Conservation (phyloP, 192 early-diverging fungal genomes). For the Podochytrium sp. region DNA sequence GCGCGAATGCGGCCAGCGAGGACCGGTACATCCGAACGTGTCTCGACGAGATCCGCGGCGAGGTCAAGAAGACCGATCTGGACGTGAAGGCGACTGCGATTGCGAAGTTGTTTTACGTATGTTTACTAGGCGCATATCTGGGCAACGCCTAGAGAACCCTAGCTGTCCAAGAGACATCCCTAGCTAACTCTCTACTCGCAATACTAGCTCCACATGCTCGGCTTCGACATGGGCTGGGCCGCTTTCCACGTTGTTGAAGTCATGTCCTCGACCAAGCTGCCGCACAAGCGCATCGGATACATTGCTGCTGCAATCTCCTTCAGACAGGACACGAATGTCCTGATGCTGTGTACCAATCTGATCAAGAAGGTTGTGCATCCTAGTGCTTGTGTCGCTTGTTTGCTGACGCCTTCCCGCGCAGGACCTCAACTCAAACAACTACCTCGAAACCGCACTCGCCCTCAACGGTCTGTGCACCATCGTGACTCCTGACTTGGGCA, state of each 20-base stretch:
- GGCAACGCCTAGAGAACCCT: background rate
- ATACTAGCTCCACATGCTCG: conserved; percentile 89
- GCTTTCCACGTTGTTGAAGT: conserved; percentile 96
- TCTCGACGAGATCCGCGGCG: conserved; percentile 88
- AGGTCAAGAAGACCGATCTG: conserved; percentile 83
- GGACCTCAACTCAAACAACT: conserved; percentile 85
- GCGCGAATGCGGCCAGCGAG: conserved; percentile 63
- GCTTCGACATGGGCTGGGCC: conserved; percentile 97
- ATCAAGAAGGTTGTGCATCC: conserved; percentile 81
- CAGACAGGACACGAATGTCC: conserved; percentile 89
- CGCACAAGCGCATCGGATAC: conserved; percentile 90
- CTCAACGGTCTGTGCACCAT: conserved; percentile 91
- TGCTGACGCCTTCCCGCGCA: conserved; percentile 32
- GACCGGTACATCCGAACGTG: conserved; percentile 82
- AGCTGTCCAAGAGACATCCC: background rate
- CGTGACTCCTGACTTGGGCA: conserved; percentile 87
- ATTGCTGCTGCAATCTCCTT: conserved; percentile 89
- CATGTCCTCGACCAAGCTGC: conserved; percentile 87
- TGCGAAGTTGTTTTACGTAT: conserved; percentile 71
- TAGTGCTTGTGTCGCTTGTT: background rate
- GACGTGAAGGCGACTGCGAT: conserved; percentile 86
- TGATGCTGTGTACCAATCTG: conserved; percentile 95
- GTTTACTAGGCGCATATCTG: too few species aligned
- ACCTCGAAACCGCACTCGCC: conserved; percentile 85
- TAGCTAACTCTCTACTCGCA: background rate